These are phyloP conservation scores for Rhizopogon vinicolor DNA, from an alignment of 768 basidiomycete species.

Conservation along the genomic window DNA sequence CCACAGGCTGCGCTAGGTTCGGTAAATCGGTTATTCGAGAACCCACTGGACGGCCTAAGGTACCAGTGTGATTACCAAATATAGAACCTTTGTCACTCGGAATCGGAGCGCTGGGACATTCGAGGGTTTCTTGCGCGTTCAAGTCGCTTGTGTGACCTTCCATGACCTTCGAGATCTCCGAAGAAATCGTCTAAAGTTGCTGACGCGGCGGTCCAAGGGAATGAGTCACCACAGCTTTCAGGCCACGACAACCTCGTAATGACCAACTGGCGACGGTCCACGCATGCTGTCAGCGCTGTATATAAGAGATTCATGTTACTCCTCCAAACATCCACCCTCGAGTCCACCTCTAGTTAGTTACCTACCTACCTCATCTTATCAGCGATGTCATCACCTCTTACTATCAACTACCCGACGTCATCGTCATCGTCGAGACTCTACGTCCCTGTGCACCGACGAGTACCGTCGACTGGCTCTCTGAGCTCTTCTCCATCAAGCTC, in stretches of 20 bases:
- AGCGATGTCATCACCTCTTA: slow-evolving; percentile 23
- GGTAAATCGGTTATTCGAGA: too few relatives aligned
- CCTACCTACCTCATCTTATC: slow-evolving; percentile 6
- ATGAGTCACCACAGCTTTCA: neutral
- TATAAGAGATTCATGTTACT: neutral
- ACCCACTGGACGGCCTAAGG: too few relatives aligned
- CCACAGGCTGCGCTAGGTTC: too few relatives aligned
- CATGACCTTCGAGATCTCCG: slow-evolving; percentile 3
- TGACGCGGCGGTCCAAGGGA: neutral
- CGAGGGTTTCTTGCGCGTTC: neutral
- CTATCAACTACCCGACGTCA: slow-evolving; percentile 13
- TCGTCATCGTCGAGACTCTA: slow-evolving; percentile 25
- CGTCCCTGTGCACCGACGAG: slow-evolving; percentile 37
- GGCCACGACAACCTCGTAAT: slow-evolving; percentile 1
- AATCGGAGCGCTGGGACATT: neutral
- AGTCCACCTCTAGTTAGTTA: neutral
- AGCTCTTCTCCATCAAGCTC: slow-evolving; percentile 16
- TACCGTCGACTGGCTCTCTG: neutral
- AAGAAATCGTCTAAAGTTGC: neutral
- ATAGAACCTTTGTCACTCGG: too few relatives aligned
- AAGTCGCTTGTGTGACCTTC: neutral
- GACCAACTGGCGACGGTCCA: neutral
- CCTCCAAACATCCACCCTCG: neutral
- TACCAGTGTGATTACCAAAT: too few relatives aligned
- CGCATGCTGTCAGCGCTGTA: neutral